Evolutionary conservation across 208 protist genomes (phyloP).

Genomic region (Porcisia deanei): DNA sequence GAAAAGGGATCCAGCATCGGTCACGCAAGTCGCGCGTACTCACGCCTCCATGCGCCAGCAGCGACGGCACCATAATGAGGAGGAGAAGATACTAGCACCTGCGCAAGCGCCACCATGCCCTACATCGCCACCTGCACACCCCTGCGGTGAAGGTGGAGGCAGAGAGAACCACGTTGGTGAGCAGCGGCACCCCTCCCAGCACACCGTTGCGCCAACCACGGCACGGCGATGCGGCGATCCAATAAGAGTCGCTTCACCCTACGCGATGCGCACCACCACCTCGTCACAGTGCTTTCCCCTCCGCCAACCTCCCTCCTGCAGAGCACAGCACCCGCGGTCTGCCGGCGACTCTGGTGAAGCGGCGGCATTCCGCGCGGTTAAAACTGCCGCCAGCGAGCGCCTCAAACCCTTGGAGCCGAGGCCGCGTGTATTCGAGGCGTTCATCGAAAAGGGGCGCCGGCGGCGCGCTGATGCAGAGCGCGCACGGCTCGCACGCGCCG

Average conservation of each 20-base stretch:
- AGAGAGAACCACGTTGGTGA: no score
- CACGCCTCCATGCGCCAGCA: background rate
- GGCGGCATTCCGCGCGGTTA: background rate
- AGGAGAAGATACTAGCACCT: background rate
- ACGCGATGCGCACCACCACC: constrained; percentile 10
- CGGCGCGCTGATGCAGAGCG: constrained; percentile 32
- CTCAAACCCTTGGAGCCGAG: background rate
- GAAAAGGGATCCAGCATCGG: constrained; percentile 8
- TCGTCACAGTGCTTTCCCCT: constrained; percentile 6
- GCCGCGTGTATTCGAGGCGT: constrained; percentile 39
- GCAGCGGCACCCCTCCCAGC: background rate
- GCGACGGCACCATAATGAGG: background rate
- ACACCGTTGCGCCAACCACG: background rate
- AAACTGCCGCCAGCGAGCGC: background rate
- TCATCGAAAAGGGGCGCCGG: constrained; percentile 35
- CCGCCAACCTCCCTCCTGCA: background rate
- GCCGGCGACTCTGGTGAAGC: background rate
- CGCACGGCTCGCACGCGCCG: constrained; percentile 15
- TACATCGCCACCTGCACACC: background rate
- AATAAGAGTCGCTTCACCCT: background rate
- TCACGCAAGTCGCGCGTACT: background rate
- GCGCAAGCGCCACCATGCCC: background rate
- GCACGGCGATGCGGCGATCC: background rate
- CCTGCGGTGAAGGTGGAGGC: background rate
- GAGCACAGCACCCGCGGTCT: background rate